Percentiles rank a stretch among this genome's conserved stretches.
phyloP scores from a whole-genome alignment of 2,329 filamentous ascomycete genomes.

The Xylariaceae sp. region DNA sequence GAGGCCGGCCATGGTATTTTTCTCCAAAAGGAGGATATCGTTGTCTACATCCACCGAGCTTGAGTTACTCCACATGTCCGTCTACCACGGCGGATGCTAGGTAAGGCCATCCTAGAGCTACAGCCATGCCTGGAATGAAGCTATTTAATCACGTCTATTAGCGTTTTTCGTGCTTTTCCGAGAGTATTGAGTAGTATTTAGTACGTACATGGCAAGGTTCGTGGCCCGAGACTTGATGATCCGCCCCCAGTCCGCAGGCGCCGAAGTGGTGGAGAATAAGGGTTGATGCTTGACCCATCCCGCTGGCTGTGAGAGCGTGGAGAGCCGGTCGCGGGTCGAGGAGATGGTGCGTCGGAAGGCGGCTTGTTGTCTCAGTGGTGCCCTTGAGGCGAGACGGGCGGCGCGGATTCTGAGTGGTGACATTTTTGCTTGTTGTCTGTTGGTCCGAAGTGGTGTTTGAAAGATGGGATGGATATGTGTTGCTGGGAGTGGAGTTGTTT shows the following conservation, averaged over 20 bases:
- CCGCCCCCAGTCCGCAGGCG: slow-evolving; percentile 46
- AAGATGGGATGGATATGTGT: slow-evolving; percentile 15
- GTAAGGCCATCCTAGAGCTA: slow-evolving; percentile 50
- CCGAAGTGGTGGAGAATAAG: not conserved
- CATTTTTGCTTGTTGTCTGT: slow-evolving; percentile 13
- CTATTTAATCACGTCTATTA: slow-evolving; percentile 34
- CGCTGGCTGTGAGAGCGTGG: not conserved
- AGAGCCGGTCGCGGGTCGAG: not conserved
- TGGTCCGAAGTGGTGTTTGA: not conserved
- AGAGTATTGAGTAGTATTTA: too few species aligned
- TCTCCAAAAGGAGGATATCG: too few species aligned
- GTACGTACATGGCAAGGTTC: slow-evolving; percentile 46
- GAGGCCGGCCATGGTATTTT: too few species aligned
- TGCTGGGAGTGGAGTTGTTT: slow-evolving; percentile 20
- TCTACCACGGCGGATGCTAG: slow-evolving; percentile 33
- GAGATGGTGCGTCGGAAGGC: slow-evolving; percentile 15
- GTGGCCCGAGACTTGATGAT: slow-evolving; percentile 42
- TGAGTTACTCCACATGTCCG: slow-evolving; percentile 35
- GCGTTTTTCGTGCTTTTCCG: not conserved
- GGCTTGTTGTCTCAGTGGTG: slow-evolving; percentile 13
- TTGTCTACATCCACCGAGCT: not conserved
- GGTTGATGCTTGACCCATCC: not conserved
- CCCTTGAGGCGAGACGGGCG: slow-evolving; percentile 22
- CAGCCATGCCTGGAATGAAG: slow-evolving; percentile 44
- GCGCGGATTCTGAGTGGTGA: slow-evolving; percentile 19